Conservation (phyloP, 2,329 filamentous ascomycete genomes). For the Chaetomium sp. region DNA sequence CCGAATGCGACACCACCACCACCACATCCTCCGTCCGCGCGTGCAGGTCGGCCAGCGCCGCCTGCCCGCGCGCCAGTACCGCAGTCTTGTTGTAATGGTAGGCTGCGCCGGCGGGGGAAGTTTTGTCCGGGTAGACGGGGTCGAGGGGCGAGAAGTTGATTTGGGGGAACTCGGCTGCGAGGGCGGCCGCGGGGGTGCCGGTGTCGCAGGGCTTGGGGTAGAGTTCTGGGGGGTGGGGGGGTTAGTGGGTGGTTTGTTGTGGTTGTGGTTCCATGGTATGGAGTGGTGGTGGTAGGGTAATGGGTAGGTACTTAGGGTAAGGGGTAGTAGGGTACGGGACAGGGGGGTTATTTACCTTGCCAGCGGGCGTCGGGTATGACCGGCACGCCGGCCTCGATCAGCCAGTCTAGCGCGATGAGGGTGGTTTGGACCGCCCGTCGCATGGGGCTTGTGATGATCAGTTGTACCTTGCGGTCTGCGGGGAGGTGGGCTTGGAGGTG, state of each 20-base stretch:
- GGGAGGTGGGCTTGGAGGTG: constrained; percentile 45
- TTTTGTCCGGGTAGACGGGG: constrained; percentile 65
- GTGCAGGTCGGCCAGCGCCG: constrained; percentile 53
- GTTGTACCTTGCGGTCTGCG: constrained; percentile 48
- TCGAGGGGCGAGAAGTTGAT: constrained; percentile 61
- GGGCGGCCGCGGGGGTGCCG: constrained; percentile 49
- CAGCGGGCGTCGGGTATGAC: constrained; percentile 62
- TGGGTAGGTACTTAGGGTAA: constrained; percentile 48
- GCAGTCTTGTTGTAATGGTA: constrained; percentile 58
- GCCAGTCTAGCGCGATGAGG: constrained; percentile 58
- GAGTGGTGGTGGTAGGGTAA: neutral
- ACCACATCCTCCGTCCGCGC: constrained; percentile 53
- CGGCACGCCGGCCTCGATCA: constrained; percentile 57
- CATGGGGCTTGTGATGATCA: constrained; percentile 67
- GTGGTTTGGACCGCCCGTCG: constrained; percentile 65
- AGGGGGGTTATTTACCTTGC: constrained; percentile 53
- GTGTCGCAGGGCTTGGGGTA: constrained; percentile 63
- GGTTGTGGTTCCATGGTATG: no score
- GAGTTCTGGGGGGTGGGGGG: constrained; percentile 45
- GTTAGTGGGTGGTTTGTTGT: no score
- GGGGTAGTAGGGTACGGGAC: no score
- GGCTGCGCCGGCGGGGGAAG: constrained; percentile 44
- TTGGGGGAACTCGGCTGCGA: constrained; percentile 53
- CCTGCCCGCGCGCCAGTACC: constrained; percentile 57
- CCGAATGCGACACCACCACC: constrained; percentile 65